These are phyloP conservation scores for Yarrowia sp. DNA, from an alignment of 805 yeast genomes.

Conservation along the genomic window DNA sequence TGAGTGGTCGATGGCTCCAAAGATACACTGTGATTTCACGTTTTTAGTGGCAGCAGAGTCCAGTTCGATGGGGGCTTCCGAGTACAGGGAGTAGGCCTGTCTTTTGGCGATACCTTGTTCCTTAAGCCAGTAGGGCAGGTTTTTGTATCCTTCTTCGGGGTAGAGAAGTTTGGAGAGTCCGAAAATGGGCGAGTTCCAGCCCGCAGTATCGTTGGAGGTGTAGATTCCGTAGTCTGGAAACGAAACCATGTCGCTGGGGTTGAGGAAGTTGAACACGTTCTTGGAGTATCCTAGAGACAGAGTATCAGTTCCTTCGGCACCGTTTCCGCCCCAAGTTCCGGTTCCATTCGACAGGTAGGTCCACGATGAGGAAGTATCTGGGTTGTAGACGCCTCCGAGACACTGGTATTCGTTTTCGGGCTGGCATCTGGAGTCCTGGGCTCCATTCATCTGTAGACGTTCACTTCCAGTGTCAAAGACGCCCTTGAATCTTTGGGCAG, in stretches of 20 bases:
- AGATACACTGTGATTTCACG: background rate
- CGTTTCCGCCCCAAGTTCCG: conserved; percentile 14
- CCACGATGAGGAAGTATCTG: background rate
- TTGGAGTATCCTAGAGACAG: background rate
- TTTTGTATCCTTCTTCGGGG: conserved; percentile 15
- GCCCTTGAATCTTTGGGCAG: conserved; percentile 6
- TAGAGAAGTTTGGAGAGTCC: conserved; percentile 4
- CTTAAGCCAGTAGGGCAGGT: conserved; percentile 17
- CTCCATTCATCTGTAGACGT: conserved; percentile 20
- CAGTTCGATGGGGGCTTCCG: conserved; percentile 15
- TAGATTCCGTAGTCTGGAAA: conserved; percentile 12
- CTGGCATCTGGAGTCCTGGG: conserved; percentile 1
- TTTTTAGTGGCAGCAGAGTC: conserved; percentile 1
- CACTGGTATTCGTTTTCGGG: conserved; percentile 7
- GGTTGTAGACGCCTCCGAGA: conserved; percentile 15
- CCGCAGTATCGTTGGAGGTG: conserved; percentile 14
- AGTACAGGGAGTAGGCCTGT: conserved; percentile 5
- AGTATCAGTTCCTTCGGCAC: conserved; percentile 13
- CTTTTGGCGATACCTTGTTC: background rate
- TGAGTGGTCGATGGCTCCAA: conserved; percentile 8
- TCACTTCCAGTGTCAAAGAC: conserved; percentile 18
- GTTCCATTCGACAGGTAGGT: background rate
- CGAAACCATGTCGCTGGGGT: background rate
- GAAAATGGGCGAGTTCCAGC: conserved; percentile 16
- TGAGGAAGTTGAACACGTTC: conserved; percentile 1